Evolutionary conservation across 768 basidiomycete species (phyloP), one percentile per base, ranked within the genome.

Genomic region (Xerocomellus amylosporus): DNA sequence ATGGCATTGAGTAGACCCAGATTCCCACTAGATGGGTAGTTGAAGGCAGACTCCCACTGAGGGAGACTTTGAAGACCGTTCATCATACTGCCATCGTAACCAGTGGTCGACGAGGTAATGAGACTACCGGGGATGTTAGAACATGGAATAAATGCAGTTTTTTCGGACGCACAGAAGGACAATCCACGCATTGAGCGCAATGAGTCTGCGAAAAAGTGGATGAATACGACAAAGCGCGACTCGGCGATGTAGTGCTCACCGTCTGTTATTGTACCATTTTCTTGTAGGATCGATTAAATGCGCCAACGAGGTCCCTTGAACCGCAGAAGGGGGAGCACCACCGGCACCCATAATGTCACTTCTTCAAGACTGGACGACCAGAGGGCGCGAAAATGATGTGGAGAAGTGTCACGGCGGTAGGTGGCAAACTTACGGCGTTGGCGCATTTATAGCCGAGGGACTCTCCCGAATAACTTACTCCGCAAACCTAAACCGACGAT

Each of bases 11-110:
- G 76, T 9, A 88, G 69, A 65, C 87, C 86, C 17, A 88, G 73
- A 50, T 73, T 83, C 20, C 80, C 75, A 36, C 80, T 78, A 22
- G 74, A 71, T 4, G 88, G 88, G 45, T 73, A 42, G 56, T 76
- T 60, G 69, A 90, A 90, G 66, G 82, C 85, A 2, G 55, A 41
- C 42, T 75, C 68, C 89, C 88, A 91, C 58, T 84, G 80, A n/a
- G 71, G 58, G 56, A 89, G 74, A 46, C 84, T 83, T 68, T 90
- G 88, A 41, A 90, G 74, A 66, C 85, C 85, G 66, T 90, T 88
- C 86, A 88, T 87, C 82, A 88, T 83, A 67, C 81, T 83, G 53
- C 85, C 86, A 65, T 88, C 87, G 63, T 84, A 89, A 53, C 87
- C 87, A 65, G 84, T 87, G 34, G 83, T 86, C 12, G 85, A 85